phyloP scores from a whole-genome alignment of 805 yeast species.

The Nakazawaea wyomingensis region DNA sequence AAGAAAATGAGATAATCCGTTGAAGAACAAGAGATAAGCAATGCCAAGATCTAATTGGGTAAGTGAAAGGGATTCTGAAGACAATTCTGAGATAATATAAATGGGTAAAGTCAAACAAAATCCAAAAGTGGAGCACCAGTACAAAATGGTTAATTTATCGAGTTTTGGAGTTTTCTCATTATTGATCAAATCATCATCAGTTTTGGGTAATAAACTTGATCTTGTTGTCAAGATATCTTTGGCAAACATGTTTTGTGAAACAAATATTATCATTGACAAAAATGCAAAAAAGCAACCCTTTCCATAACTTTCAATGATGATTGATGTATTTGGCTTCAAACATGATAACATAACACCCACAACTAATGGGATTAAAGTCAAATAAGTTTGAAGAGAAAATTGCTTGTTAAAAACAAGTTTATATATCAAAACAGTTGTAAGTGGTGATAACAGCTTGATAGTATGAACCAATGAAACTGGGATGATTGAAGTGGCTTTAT shows the following conservation, averaged over 20 bases:
- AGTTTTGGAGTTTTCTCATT: constrained; percentile 32
- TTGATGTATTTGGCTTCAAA: constrained; percentile 24
- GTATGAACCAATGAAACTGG: constrained; percentile 97
- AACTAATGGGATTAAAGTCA: constrained; percentile 74
- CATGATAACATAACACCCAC: constrained; percentile 83
- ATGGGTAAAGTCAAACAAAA: constrained; percentile 61
- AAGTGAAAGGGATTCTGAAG: constrained; percentile 26
- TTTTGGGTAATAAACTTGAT: constrained; percentile 9
- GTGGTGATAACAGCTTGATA: constrained; percentile 85
- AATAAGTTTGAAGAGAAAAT: constrained; percentile 63
- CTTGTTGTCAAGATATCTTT: constrained; percentile 59
- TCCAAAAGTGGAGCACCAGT: constrained; percentile 69
- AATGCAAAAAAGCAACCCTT: constrained; percentile 48
- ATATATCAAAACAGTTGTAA: constrained; percentile 80
- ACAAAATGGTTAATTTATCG: constrained; percentile 67
- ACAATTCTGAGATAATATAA: constrained; percentile 52
- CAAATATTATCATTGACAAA: constrained; percentile 61
- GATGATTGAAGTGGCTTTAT: constrained; percentile 84
- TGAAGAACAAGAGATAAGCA: constrained; percentile 41
- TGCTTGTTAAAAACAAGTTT: constrained; percentile 50
- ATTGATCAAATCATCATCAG: constrained; percentile 14
- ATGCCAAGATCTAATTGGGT: constrained; percentile 8
- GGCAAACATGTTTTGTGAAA: constrained; percentile 76
- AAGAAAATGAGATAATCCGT: constrained; percentile 64
- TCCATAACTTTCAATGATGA: constrained; percentile 22